phyloP scores from a whole-genome alignment of 345 rosid genomes.

The Salix exigua region DNA sequence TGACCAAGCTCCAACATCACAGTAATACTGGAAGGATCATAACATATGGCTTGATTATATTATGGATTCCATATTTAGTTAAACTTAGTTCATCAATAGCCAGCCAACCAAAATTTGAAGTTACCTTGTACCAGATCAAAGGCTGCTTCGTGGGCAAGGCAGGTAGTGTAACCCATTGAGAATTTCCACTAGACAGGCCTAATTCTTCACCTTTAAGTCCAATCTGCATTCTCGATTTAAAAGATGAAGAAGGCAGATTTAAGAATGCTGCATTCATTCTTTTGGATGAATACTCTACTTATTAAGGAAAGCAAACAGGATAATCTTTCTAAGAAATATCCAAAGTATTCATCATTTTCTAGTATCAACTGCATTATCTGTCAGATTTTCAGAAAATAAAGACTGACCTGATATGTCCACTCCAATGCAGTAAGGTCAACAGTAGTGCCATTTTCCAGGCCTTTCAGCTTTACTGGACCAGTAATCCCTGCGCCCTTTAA shows the following conservation, averaged over 20 bases:
- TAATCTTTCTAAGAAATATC: neutral
- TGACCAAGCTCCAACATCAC: neutral
- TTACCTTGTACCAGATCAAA: conserved; percentile 94
- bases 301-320: neutral
- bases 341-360: neutral
- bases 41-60: neutral
- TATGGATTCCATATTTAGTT: neutral
- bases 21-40: neutral
- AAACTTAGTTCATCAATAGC: neutral
- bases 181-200: conserved; percentile 58
- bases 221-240: conserved; percentile 37
- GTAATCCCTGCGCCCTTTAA: conserved; percentile 74
- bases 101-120: neutral
- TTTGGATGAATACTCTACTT: neutral
- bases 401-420: conserved; percentile 88
- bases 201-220: conserved; percentile 89
- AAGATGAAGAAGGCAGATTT: conserved; percentile 2
- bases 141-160: conserved; percentile 72
- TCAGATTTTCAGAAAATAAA: neutral
- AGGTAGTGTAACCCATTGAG: conserved; percentile 66
- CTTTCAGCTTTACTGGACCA: conserved; percentile 77
- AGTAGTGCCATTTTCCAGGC: conserved; percentile 45
- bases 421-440: conserved; percentile 59
- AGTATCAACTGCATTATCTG: neutral
- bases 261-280: neutral